Base-by-base conservation (phyloP, 768 basidiomycete genomes). In the Phlegmacium glaucopus region DNA sequence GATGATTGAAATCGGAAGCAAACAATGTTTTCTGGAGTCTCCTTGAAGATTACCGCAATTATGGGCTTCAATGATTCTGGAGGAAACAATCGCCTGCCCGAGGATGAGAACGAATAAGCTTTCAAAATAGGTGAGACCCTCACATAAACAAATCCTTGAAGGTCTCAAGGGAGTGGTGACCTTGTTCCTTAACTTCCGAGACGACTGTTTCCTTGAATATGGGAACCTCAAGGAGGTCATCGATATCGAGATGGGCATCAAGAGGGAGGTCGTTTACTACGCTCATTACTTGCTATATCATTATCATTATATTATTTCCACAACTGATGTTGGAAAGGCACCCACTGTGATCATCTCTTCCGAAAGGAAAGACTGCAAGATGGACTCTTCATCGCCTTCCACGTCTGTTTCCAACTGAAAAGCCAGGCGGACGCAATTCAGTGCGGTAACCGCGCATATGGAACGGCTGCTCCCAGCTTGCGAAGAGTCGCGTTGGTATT, bases 151-250 rank as follows among this genome's bases (percentile, higher is more conserved):
- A 29, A 11, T 35, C 25, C 18, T 46, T 39, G 10, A 53, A 6
- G 44, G 15, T 30, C 16, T 43, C 41, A 12, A 16, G 38, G n/a
- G 28, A 22, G 6, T 42, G 26, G 22, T 35, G 28, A 4, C 37
- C 38, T 13, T 26, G 15, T 12, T 45, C 15, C 25, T 18, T 25
- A 28, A 17, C 27, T 16, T 26, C 30, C 28, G n/a, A 9, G 12
- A 32, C 34, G 38, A 55, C 29, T 15, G 56, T 37, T 15, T 51
- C 35, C 42, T 57, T 41, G 32, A 61, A 61, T 32, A 61, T 55
- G 25, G 60, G 60, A 4, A 61, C 15, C 26, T 48, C 39, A 18
- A 61, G 51, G 15, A 57, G 46, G 11, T 56, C 52, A 17, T 48
- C 42, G 26, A 61, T 18, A 6, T 51, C 42, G 12, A 57, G 16